Conservation (phyloP, 148 eudicot species). For the Rhododendron vialii region DNA sequence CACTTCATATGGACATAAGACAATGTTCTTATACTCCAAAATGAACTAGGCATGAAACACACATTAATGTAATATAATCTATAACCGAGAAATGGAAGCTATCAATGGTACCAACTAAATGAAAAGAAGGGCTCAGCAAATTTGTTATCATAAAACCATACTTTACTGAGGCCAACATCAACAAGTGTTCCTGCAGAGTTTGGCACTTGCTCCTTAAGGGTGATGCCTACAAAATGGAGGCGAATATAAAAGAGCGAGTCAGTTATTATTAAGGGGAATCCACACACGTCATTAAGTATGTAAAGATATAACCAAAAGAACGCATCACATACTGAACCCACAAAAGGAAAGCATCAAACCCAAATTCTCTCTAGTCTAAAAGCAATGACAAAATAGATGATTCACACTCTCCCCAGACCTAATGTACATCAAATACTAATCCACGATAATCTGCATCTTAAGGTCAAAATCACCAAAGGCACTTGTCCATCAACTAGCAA, state of each 20-base stretch:
- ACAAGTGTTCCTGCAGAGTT: conserved; percentile 61
- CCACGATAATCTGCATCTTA: neutral
- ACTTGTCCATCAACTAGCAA: neutral
- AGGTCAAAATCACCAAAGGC: neutral
- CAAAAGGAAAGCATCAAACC: neutral
- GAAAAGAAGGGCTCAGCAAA: neutral
- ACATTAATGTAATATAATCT: neutral
- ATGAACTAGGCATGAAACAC: neutral
- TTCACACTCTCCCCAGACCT: neutral
- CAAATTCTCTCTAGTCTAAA: neutral
- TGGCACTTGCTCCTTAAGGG: conserved; percentile 48
- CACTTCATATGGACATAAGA: neutral
- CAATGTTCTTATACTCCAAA: neutral
- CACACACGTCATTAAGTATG: neutral
- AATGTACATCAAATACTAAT: neutral
- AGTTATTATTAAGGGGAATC: neutral
- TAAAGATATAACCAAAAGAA: conserved; percentile 7
- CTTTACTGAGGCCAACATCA: conserved; percentile 93
- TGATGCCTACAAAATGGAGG: conserved; percentile 57
- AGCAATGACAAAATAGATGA: neutral
- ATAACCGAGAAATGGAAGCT: neutral
- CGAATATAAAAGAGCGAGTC: conserved; percentile 6
- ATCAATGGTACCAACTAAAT: neutral
- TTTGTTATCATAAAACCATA: conserved; percentile 17
- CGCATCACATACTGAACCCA: neutral